phyloP scores from a whole-genome alignment of 1,284 basidiomycete species.

The Apiotrichum veenhuisii region DNA sequence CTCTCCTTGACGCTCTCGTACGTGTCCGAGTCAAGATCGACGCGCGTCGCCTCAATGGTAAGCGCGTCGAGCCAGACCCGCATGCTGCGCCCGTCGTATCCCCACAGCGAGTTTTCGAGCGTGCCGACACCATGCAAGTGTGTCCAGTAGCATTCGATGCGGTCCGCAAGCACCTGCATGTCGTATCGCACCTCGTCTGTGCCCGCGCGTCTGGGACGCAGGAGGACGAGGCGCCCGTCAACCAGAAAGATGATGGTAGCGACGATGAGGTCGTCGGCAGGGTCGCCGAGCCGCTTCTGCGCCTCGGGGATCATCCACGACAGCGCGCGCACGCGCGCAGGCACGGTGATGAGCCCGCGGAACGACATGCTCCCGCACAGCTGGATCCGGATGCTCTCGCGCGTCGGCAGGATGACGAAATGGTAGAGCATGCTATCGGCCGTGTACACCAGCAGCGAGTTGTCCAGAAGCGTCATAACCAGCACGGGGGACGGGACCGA shows the following conservation, averaged over 20 bases:
- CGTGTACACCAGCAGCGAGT: constrained; percentile 93
- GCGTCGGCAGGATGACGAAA: constrained; percentile 83
- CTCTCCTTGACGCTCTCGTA: constrained; percentile 80
- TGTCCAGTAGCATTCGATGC: constrained; percentile 98
- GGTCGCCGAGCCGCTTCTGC: constrained; percentile 92
- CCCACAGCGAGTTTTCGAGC: constrained; percentile 96
- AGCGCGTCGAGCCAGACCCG: constrained; percentile 94
- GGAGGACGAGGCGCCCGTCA: constrained; percentile 82
- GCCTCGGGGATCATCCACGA: constrained; percentile 95
- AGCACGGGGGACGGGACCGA: constrained; percentile 72
- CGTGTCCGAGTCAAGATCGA: constrained; percentile 51
- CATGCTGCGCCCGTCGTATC: constrained; percentile 84
- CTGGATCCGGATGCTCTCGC: constrained; percentile 76
- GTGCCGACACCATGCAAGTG: constrained; percentile 87
- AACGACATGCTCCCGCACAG: constrained; percentile 95
- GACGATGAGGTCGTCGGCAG: constrained; percentile 84
- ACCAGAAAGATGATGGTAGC: constrained; percentile 96
- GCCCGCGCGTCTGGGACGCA: constrained; percentile 75
- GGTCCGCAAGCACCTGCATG: constrained; percentile 92
- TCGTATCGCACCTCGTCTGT: constrained; percentile 87
- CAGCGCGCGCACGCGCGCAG: constrained; percentile 78
- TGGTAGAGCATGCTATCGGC: constrained; percentile 93
- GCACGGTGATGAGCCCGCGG: constrained; percentile 80
- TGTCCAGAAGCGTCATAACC: constrained; percentile 87
- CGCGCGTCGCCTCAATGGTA: constrained; percentile 66